phyloP scores from a whole-genome alignment of 2,329 filamentous ascomycete species.

The Fusarium tjaetaba region DNA sequence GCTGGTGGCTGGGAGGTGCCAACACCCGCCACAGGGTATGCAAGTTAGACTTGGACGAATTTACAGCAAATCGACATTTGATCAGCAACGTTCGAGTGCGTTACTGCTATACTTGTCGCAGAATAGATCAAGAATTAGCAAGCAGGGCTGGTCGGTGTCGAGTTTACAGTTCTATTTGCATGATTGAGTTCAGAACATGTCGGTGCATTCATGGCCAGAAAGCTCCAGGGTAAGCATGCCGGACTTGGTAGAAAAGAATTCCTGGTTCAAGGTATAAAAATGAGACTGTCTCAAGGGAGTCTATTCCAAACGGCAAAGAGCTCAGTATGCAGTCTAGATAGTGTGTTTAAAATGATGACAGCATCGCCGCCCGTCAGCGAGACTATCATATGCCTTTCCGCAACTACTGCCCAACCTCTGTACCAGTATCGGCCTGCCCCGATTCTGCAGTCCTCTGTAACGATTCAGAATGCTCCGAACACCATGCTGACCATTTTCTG shows the following conservation, averaged over 20 bases:
- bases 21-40: not conserved
- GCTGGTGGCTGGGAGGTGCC: fast-evolving
- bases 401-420: fast-evolving
- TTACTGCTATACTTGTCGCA: fast-evolving
- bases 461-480: not conserved
- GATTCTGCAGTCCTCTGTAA: not conserved
- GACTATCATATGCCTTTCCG: fast-evolving
- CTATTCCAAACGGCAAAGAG: fast-evolving
- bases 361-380: not conserved
- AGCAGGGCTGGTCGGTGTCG: fast-evolving
- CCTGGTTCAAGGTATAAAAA: fast-evolving
- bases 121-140: fast-evolving
- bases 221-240: not conserved
- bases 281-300: not conserved
- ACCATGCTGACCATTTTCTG: not conserved
- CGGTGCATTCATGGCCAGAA: not conserved
- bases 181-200: not conserved
- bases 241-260: not conserved
- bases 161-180: fast-evolving
- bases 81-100: fast-evolving
- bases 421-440: fast-evolving
- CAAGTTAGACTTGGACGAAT: fast-evolving
- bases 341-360: fast-evolving
- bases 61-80: not conserved
- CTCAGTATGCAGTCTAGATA: fast-evolving